phyloP scores from a whole-genome alignment of 2,329 filamentous ascomycete species.

The Drechslerella coelobrocha region DNA sequence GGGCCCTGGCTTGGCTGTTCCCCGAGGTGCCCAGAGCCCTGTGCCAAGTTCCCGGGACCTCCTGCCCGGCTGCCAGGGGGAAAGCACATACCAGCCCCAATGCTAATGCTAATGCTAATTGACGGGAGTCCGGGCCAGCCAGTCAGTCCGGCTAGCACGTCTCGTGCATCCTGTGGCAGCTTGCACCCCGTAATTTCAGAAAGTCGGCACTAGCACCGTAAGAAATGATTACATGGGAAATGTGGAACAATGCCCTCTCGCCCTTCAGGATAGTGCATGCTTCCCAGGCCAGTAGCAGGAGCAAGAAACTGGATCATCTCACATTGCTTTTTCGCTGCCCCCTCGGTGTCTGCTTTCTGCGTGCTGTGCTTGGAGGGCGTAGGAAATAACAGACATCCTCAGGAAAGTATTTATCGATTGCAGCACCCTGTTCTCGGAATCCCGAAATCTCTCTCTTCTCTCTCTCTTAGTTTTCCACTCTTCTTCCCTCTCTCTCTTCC shows the following conservation, averaged over 20 bases:
- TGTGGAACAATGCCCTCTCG: conserved; percentile 48
- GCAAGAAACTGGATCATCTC: conserved; percentile 50
- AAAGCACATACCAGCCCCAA: conserved; percentile 47
- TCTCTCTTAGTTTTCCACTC: conserved; percentile 19
- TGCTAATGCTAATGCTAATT: too few relatives aligned
- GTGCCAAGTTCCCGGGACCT: conserved; percentile 33
- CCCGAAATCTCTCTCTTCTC: conserved; percentile 21
- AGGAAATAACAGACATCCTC: conserved; percentile 44
- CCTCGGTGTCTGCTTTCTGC: background rate
- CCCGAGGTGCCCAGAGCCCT: conserved; percentile 23
- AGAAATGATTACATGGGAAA: conserved; percentile 50
- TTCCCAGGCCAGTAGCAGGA: conserved; percentile 49
- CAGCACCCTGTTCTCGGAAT: conserved; percentile 43
- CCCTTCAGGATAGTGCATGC: conserved; percentile 49
- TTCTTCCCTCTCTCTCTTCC: conserved; percentile 8
- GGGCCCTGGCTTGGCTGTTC: background rate
- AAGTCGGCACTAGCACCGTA: conserved; percentile 48
- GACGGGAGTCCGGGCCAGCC: too few relatives aligned
- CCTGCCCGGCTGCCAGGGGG: conserved; percentile 1
- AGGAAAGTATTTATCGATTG: conserved; percentile 51
- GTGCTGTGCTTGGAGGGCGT: conserved; percentile 20
- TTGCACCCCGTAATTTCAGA: conserved; percentile 50
- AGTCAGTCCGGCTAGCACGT: too few relatives aligned
- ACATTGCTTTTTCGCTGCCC: conserved; percentile 41
- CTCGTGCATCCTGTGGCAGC: conserved; percentile 50